A percentile compares a stretch with the other conserved stretches of the same genome.
These are phyloP conservation scores for Colletotrichum sp. DNA, from an alignment of 2,329 filamentous ascomycete genomes.

Conservation along the genomic window DNA sequence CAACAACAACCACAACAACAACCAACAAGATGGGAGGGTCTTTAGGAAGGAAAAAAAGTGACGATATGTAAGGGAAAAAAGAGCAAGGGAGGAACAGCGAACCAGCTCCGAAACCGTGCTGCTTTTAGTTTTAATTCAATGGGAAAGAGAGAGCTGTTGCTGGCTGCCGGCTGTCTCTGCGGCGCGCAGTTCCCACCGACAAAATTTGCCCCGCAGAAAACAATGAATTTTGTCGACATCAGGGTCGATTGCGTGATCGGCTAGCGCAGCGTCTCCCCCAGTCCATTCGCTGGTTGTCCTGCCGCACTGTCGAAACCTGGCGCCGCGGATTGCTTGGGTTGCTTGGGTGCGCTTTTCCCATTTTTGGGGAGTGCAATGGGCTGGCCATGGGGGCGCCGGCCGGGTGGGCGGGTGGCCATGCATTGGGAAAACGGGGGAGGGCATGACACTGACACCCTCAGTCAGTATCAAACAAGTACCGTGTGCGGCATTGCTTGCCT, in stretches of 20 bases:
- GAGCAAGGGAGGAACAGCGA: conserved; percentile 1
- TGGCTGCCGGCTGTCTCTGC: neutral
- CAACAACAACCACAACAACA: neutral
- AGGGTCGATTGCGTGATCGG: conserved; percentile 39
- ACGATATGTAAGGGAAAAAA: neutral
- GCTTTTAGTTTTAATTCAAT: conserved; percentile 14
- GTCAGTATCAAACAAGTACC: neutral
- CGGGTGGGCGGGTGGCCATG: neutral
- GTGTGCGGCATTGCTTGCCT: neutral
- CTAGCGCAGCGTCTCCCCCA: conserved; percentile 29
- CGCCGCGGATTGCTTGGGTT: neutral
- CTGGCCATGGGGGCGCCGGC: neutral
- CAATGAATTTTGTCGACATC: conserved; percentile 23
- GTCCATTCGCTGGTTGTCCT: conserved; percentile 15
- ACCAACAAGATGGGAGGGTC: neutral
- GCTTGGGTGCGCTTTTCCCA: neutral
- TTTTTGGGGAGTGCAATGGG: neutral
- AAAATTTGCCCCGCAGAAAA: conserved; percentile 20
- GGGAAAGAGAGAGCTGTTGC: neutral
- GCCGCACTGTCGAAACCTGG: conserved; percentile 11
- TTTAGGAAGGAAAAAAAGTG: neutral
- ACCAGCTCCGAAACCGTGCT: conserved; percentile 1
- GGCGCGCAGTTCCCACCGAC: conserved; percentile 12
- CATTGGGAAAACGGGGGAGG: neutral
- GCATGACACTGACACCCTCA: neutral